phyloP scores from a whole-genome alignment of 148 eudicot species.

The Cornus suecica region DNA sequence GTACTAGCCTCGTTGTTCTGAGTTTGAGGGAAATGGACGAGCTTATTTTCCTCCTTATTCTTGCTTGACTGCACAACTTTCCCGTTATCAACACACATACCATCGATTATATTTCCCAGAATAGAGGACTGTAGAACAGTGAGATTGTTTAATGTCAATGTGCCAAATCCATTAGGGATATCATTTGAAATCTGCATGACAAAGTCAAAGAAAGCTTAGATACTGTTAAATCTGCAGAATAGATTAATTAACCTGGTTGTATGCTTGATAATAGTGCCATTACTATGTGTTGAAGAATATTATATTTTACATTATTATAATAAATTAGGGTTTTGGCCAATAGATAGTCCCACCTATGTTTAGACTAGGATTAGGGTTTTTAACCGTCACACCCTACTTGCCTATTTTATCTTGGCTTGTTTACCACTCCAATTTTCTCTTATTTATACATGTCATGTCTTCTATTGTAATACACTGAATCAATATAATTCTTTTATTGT shows the following conservation, averaged over 20 bases:
- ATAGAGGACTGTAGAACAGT: constrained; percentile 29
- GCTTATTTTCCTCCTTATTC: constrained; percentile 28
- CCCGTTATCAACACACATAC: constrained; percentile 34
- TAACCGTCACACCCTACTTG: too few relatives aligned
- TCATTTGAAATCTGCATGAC: constrained; percentile 43
- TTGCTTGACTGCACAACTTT: constrained; percentile 46
- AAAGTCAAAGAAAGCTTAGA: constrained; percentile 4
- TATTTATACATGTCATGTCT: too few relatives aligned
- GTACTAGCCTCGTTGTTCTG: constrained; percentile 29
- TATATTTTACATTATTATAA: too few relatives aligned
- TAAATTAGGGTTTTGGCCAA: too few relatives aligned
- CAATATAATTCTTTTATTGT: too few relatives aligned
- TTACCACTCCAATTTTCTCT: too few relatives aligned
- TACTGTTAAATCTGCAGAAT: neutral
- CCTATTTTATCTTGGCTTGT: too few relatives aligned
- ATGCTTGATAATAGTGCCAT: neutral
- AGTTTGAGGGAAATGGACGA: constrained; percentile 29
- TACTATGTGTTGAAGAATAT: too few relatives aligned
- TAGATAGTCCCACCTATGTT: too few relatives aligned
- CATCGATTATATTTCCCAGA: constrained; percentile 29
- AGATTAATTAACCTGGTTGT: neutral
- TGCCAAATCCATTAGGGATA: constrained; percentile 34
- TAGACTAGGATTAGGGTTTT: too few relatives aligned
- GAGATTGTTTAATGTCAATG: constrained; percentile 21
- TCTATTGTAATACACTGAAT: too few relatives aligned